Base-by-base conservation (phyloP, 179 eudicot species). In the Carnegiea gigantea region DNA sequence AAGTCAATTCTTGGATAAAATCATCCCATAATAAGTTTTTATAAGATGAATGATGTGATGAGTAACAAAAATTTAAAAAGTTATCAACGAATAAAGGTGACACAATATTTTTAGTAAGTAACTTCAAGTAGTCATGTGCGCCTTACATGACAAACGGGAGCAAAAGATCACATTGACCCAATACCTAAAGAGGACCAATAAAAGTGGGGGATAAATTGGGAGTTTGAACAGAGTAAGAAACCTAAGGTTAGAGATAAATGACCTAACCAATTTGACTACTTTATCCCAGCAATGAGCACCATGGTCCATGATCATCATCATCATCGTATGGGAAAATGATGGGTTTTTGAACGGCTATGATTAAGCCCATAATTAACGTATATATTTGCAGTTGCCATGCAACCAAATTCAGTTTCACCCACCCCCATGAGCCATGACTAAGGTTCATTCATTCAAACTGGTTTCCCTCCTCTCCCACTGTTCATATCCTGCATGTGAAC, bases 391-490 rank as follows among this genome's bases (percentile, higher is more conserved):
- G 24, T 57, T 84, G 54, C 80, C 11, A 33, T 28, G 28, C 6
- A 11, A 43, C 40, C 15, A 43, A 62, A 48, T 48, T 48, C 53
- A 48, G 53, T 48, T 48, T 40, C 53, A 48, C 53, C 53, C 53
- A 57, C 62, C 62, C 20, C 62, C n/a, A 5, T 57, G 57, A 51
- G 57, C 57, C 57, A 51, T 51, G 57, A 17, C 17, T 51, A 17
- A 5, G 57, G 26, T 13, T 33, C 57, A 60, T 40, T 20, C 24
- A 71, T 85, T 82, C 79, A 85, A 85, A 82, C 82, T 82, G 30
- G 73, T 79, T 82, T 85, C 87, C 87, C 87, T 85, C 87, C 85
- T 36, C 49, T 1, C 20, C 54, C 76, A 70, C 83, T 79, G 68
- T 71, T 85, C 85, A 82, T 76, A 79, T 82, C 49, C 75, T 85